Percentiles rank a stretch among this genome's conserved stretches.
Conservation (phyloP, 257 asterid genomes). For the Scutellaria galericulata region DNA sequence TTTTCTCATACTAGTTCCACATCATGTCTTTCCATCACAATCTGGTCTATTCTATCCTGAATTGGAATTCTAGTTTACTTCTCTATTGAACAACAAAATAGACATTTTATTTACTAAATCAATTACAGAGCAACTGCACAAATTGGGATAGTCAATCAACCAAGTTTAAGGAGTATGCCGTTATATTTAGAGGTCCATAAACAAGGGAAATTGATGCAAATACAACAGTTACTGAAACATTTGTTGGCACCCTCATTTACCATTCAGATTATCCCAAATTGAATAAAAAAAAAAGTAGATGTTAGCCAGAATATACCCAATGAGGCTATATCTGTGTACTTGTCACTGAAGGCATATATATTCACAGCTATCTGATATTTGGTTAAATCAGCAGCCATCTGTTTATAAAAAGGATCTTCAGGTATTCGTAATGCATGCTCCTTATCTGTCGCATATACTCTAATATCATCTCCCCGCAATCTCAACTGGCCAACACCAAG, state of each 20-base stretch:
- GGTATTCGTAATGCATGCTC: conserved; percentile 73
- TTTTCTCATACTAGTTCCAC: not conserved
- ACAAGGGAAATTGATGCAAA: not conserved
- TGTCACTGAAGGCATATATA: conserved; percentile 88
- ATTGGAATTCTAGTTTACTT: conserved; percentile 6
- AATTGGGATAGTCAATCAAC: conserved; percentile 25
- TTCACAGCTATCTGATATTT: conserved; percentile 89
- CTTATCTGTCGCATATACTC: conserved; percentile 86
- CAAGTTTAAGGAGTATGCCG: conserved; percentile 2
- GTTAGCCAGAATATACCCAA: conserved; percentile 55
- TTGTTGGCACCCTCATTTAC: not conserved
- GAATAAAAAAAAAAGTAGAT: not conserved
- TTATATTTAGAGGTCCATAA: not conserved
- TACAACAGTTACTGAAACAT: not conserved
- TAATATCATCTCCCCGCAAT: conserved; percentile 84
- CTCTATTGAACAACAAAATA: not conserved
- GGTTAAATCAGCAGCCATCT: conserved; percentile 97
- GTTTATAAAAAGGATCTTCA: conserved; percentile 93
- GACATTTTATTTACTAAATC: conserved; percentile 9
- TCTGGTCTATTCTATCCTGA: not conserved
- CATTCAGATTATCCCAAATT: conserved; percentile 12
- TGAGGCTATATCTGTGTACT: conserved; percentile 85
- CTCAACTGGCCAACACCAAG: conserved; percentile 83
- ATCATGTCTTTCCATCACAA: conserved; percentile 22
- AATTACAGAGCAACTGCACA: conserved; percentile 1